Evolutionary conservation across 2,329 filamentous ascomycete species (phyloP).

Genomic region (Juglanconis sp.): DNA sequence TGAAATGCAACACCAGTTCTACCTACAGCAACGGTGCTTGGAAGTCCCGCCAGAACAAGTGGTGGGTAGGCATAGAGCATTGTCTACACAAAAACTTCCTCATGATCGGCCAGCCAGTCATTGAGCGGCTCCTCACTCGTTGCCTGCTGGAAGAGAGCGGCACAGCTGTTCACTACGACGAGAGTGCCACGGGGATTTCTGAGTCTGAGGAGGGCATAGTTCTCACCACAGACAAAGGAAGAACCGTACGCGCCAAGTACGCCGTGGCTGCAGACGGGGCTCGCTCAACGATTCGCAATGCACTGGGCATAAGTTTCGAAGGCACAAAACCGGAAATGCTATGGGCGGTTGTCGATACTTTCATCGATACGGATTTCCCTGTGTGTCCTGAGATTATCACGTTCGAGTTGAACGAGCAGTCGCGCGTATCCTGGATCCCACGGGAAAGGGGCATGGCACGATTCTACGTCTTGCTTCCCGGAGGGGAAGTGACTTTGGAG

Average conservation of each 20-base stretch:
- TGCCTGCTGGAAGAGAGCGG: constrained; percentile 26
- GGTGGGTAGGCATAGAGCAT: constrained; percentile 45
- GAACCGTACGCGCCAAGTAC: constrained; percentile 35
- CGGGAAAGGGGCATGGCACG: constrained; percentile 44
- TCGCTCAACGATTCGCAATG: constrained; percentile 42
- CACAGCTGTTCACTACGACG: constrained; percentile 33
- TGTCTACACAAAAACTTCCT: constrained; percentile 45
- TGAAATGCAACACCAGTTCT: constrained; percentile 50
- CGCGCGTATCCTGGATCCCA: constrained; percentile 46
- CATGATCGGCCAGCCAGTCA: constrained; percentile 47
- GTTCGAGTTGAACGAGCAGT: constrained; percentile 42
- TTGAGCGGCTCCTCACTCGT: constrained; percentile 37
- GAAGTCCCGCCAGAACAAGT: constrained; percentile 43
- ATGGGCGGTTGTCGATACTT: constrained; percentile 47
- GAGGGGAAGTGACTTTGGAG: constrained; percentile 40
- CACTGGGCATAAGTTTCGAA: constrained; percentile 37
- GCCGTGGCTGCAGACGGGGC: constrained; percentile 52
- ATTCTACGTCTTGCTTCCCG: constrained; percentile 42
- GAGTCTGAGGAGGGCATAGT: constrained; percentile 26
- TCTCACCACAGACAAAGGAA: constrained; percentile 29
- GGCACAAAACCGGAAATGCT: constrained; percentile 49
- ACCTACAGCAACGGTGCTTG: constrained; percentile 45
- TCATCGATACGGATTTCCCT: constrained; percentile 48
- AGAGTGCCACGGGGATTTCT: constrained; percentile 31
- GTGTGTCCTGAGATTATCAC: constrained; percentile 45